These are phyloP conservation scores for Colletotrichum navitas DNA, from an alignment of 2,329 filamentous ascomycete genomes.

Conservation along the genomic window DNA sequence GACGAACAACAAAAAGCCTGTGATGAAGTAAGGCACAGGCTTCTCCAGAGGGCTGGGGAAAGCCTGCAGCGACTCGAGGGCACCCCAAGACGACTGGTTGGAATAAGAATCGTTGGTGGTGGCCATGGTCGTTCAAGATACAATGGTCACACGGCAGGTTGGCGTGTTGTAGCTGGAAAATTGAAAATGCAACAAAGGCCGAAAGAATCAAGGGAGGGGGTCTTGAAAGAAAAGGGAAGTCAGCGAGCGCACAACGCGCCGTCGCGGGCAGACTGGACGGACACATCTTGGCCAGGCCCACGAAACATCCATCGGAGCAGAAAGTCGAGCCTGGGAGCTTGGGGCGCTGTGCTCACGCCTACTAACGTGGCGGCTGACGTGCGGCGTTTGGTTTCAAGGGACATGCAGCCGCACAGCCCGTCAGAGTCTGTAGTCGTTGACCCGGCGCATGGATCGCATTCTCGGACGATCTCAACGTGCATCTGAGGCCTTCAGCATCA, in stretches of 20 bases:
- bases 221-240: slow-evolving; percentile 38
- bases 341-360: slow-evolving; percentile 18
- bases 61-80: slow-evolving; percentile 35
- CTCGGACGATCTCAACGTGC: slow-evolving; percentile 40
- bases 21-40: slow-evolving; percentile 39
- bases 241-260: slow-evolving; percentile 27
- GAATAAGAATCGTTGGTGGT: slow-evolving; percentile 36
- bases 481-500: slow-evolving; percentile 6
- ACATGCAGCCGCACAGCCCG: slow-evolving; percentile 36
- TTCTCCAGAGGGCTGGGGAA: slow-evolving; percentile 35
- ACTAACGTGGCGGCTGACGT: slow-evolving; percentile 33
- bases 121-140: slow-evolving; percentile 31
- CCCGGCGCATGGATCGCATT: slow-evolving; percentile 38
- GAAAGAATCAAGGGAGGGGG: slow-evolving; percentile 13
- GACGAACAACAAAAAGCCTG: slow-evolving; percentile 30
- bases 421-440: slow-evolving; percentile 19
- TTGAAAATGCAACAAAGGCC: not conserved
- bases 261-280: slow-evolving; percentile 32
- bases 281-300: slow-evolving; percentile 27
- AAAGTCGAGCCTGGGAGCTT: slow-evolving; percentile 36
- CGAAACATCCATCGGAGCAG: slow-evolving; percentile 34
- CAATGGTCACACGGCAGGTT: not conserved
- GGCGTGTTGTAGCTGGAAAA: slow-evolving; percentile 5
- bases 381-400: slow-evolving; percentile 39
- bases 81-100: slow-evolving; percentile 30